Evolutionary conservation across 352 stramenopile species (phyloP), one percentile per base, ranked within the genome.

Genomic region (Phytophthora crassamura): DNA sequence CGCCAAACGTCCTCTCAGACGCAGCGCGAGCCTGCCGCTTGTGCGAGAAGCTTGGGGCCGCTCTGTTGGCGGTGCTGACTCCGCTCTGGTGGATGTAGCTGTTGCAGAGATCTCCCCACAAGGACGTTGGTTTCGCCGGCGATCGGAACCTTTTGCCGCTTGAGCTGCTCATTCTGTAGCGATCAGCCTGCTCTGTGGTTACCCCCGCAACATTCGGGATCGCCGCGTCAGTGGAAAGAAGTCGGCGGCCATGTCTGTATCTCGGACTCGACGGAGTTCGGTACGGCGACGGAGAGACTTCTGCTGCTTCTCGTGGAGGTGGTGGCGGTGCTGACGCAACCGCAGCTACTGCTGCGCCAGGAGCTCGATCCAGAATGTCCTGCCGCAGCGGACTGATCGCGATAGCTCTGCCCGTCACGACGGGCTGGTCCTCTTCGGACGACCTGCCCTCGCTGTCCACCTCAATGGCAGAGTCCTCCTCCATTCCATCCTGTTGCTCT

Each of bases 131-230:
- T 35, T 59, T 73, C 14, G 58, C 48, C 12, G 64, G 53, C 28
- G 59, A 74, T 25, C 64, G 59, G n/a, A 74, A 56, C 25, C 64
- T 58, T 50, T 77, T 77, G 9, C 69, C 69, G 50, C 69, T 77
- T 16, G 54, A 61, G 11, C 46, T 49, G 32, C 22, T 68, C 69
- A 77, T 77, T 48, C 69, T 54, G 45, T 69, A 70, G 7, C 60
- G 64, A 54, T 80, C 72, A 5, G 64, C 68, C 11, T 69, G 54
- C 32, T 65, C 52, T 6, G 72, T 80, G 12, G 68, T 65, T 18
- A 80, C 53, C 30, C 72, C 72, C 10, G 72, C 72, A 48, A 38
- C 64, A 40, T 50, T 51, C 14, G 28, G 52, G 15, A 66, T 32
- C 6, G 52, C 50, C 20, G 48, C 38, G 47, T 67, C 56, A 38